These are phyloP conservation scores for Metschnikowia santaceciliae DNA, from an alignment of 805 yeast species.

Conservation along the genomic window DNA sequence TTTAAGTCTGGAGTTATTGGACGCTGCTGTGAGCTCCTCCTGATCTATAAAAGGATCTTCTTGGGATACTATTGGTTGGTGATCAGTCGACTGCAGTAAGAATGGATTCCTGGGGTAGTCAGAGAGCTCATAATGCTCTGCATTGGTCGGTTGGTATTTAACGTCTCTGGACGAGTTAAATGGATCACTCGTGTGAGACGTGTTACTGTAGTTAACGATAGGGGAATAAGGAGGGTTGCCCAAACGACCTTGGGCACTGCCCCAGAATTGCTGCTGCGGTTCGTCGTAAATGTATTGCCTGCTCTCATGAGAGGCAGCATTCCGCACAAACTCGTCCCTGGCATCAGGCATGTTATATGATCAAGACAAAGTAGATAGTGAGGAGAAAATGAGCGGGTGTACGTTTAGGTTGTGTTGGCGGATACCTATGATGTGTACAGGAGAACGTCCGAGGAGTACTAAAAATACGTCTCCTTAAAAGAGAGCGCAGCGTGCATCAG, in stretches of 20 bases:
- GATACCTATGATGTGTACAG: not conserved
- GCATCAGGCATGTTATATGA: not conserved
- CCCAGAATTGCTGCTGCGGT: constrained; percentile 1
- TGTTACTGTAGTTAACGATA: not conserved
- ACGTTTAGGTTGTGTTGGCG: not conserved
- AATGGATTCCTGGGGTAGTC: constrained; percentile 8
- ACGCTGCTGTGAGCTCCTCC: not conserved
- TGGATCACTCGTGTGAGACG: not conserved
- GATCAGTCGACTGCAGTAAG: not conserved
- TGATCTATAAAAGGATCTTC: not conserved
- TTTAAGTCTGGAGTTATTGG: not conserved
- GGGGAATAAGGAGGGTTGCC: constrained; percentile 8
- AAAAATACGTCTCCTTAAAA: not conserved
- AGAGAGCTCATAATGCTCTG: constrained; percentile 14
- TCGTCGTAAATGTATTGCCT: not conserved
- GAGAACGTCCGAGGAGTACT: not conserved
- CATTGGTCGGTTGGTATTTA: not conserved
- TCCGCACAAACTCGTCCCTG: constrained; percentile 12
- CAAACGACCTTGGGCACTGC: not conserved
- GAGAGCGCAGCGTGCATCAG: not conserved
- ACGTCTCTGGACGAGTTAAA: not conserved
- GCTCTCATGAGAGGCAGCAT: constrained; percentile 6
- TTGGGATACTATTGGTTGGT: not conserved
- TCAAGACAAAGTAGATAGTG: not conserved
- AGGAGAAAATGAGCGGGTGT: not conserved